These are phyloP conservation scores for Thielaviopsis euricoi DNA, from an alignment of 2,329 filamentous ascomycete species.

Conservation along the genomic window DNA sequence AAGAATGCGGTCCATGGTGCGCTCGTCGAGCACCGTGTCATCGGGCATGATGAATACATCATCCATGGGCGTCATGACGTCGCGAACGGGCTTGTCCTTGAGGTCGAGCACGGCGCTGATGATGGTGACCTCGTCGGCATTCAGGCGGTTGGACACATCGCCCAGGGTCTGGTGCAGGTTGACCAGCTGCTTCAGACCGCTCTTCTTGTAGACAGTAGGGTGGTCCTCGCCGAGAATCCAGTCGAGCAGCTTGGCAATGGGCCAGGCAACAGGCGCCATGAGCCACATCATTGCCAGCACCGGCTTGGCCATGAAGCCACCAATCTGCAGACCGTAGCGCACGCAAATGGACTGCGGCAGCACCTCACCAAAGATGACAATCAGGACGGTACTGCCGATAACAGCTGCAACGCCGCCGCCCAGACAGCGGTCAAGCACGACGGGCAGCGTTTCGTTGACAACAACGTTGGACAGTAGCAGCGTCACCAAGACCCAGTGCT, in stretches of 20 bases:
- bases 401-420: slow-evolving; percentile 92
- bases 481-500: slow-evolving; percentile 96
- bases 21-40: slow-evolving; percentile 80
- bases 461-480: slow-evolving; percentile 91
- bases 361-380: slow-evolving; percentile 96
- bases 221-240: slow-evolving; percentile 86
- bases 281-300: slow-evolving; percentile 86
- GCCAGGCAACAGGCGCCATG: slow-evolving; percentile 79
- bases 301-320: slow-evolving; percentile 79
- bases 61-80: slow-evolving; percentile 97
- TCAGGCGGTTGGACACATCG: slow-evolving; percentile 71
- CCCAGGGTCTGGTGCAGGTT: slow-evolving; percentile 87
- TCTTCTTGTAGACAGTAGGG: slow-evolving; percentile 95
- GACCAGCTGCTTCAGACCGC: slow-evolving; percentile 87
- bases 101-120: slow-evolving; percentile 92
- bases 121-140: slow-evolving; percentile 96
- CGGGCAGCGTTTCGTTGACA: slow-evolving; percentile 90
- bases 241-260: slow-evolving; percentile 88
- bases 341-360: slow-evolving; percentile 94
- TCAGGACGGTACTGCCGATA: slow-evolving; percentile 79
- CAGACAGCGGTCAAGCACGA: slow-evolving; percentile 83
- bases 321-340: slow-evolving; percentile 86
- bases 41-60: slow-evolving; percentile 96
- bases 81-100: slow-evolving; percentile 87
- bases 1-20: slow-evolving; percentile 85